These are phyloP conservation scores for Cadophora malorum DNA, from an alignment of 2,329 filamentous ascomycete species.

Conservation along the genomic window DNA sequence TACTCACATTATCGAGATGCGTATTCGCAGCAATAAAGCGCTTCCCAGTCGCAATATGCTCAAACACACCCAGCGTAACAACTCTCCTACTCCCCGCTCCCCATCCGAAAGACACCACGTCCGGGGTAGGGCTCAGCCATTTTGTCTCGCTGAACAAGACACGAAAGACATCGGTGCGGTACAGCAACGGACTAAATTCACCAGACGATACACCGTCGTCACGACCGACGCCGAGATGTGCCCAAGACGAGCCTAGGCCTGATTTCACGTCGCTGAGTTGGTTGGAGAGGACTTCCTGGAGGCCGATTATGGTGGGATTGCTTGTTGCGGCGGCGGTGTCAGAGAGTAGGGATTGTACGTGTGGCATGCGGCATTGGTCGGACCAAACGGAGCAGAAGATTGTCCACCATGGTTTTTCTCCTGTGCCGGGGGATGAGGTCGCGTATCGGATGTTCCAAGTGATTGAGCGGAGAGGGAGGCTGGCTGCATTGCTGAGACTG, in stretches of 20 bases:
- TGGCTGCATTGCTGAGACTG: no score
- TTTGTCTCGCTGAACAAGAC: constrained; percentile 14
- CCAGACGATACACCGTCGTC: background rate
- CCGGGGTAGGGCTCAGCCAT: constrained; percentile 16
- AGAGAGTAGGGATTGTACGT: constrained; percentile 9
- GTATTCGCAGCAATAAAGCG: constrained; percentile 15
- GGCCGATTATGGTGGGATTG: constrained; percentile 4
- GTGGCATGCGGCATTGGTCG: constrained; percentile 14
- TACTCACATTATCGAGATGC: constrained; percentile 10
- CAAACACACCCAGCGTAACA: constrained; percentile 15
- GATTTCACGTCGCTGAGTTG: constrained; percentile 14
- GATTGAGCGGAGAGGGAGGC: constrained; percentile 9
- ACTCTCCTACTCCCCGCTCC: constrained; percentile 8
- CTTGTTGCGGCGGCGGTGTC: background rate
- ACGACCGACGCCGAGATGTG: constrained; percentile 15
- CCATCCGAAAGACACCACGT: constrained; percentile 14
- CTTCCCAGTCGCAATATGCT: constrained; percentile 9
- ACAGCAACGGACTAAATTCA: constrained; percentile 7
- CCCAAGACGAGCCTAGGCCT: constrained; percentile 5
- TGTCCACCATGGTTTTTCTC: constrained; percentile 18
- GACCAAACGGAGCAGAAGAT: background rate
- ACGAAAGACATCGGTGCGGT: background rate
- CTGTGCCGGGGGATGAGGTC: background rate
- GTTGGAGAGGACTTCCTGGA: constrained; percentile 18
- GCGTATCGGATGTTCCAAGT: constrained; percentile 19